phyloP scores from a whole-genome alignment of 179 eudicot genomes.

The Pouteria campechiana region DNA sequence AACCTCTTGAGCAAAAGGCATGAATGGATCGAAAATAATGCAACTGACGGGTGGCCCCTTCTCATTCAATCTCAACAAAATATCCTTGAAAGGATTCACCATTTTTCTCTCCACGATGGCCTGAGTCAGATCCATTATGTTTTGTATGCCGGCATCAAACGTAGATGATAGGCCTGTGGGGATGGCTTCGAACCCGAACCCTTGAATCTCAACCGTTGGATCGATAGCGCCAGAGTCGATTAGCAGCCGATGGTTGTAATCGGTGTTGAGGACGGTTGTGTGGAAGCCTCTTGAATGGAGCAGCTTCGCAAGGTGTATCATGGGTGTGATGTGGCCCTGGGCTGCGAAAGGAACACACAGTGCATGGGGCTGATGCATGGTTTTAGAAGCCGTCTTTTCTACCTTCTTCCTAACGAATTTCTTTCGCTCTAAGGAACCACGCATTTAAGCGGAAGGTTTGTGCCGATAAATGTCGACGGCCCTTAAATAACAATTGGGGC shows the following conservation, averaged over 20 bases:
- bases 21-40: slow-evolving; percentile 9
- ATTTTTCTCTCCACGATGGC: too few relatives aligned
- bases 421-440: too few relatives aligned
- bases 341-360: slow-evolving; percentile 27
- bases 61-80: too few relatives aligned
- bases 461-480: too few relatives aligned
- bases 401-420: too few relatives aligned
- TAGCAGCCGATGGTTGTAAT: slow-evolving; percentile 34
- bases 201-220: slow-evolving; percentile 7
- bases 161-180: slow-evolving; percentile 33
- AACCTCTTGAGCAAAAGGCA: slow-evolving; percentile 12
- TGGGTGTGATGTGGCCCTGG: slow-evolving; percentile 39
- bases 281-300: slow-evolving; percentile 25
- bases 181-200: slow-evolving; percentile 25
- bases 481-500: too few relatives aligned
- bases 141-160: too few relatives aligned
- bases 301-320: slow-evolving; percentile 36
- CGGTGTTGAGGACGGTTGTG: slow-evolving; percentile 39
- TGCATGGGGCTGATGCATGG: slow-evolving; percentile 33
- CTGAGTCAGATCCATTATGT: too few relatives aligned
- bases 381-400: too few relatives aligned
- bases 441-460: too few relatives aligned
- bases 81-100: slow-evolving; percentile 6
- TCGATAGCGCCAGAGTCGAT: slow-evolving; percentile 13
- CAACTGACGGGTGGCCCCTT: slow-evolving; percentile 15